phyloP scores from a whole-genome alignment of 805 yeast genomes.

The Ogataea naganishii region DNA sequence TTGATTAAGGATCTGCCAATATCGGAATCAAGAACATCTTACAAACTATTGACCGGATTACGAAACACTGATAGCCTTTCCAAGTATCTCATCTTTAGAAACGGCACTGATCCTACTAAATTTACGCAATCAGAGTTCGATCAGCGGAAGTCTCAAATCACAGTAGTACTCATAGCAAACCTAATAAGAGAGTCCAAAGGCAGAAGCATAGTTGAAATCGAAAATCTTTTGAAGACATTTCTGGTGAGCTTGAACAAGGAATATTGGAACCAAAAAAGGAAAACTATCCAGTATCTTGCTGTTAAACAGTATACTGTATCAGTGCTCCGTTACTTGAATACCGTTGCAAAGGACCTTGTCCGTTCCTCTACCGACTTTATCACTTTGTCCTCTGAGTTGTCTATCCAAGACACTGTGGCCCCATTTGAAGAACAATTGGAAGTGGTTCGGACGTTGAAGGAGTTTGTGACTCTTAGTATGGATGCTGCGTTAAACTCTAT shows the following conservation, averaged over 20 bases:
- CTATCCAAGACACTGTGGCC: slow-evolving; percentile 10
- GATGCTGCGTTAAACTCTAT: too few species aligned
- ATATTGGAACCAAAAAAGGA: slow-evolving; percentile 8
- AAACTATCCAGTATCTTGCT: neutral
- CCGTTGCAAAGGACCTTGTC: slow-evolving; percentile 12
- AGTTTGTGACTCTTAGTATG: slow-evolving; percentile 12
- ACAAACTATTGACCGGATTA: slow-evolving; percentile 8
- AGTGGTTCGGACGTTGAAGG: slow-evolving; percentile 12
- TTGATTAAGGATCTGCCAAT: slow-evolving; percentile 12
- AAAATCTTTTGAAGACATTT: slow-evolving; percentile 6
- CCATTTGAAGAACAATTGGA: slow-evolving; percentile 17
- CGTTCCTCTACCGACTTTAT: slow-evolving; percentile 12
- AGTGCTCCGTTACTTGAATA: slow-evolving; percentile 15
- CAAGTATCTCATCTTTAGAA: slow-evolving; percentile 11
- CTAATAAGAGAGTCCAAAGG: slow-evolving; percentile 10
- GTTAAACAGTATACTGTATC: slow-evolving; percentile 11
- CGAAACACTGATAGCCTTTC: slow-evolving; percentile 5
- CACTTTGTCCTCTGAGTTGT: slow-evolving; percentile 11
- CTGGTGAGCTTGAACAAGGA: slow-evolving; percentile 9
- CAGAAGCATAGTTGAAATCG: slow-evolving; percentile 1
- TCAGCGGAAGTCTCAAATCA: slow-evolving; percentile 10
- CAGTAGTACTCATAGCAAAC: slow-evolving; percentile 13
- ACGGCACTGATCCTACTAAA: slow-evolving; percentile 12
- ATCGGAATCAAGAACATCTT: slow-evolving; percentile 6
- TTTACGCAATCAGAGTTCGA: slow-evolving; percentile 10